Evolutionary conservation across 2,329 filamentous ascomycete genomes (phyloP), one percentile per base, ranked within the genome.

Genomic region (Onygenales sp.): DNA sequence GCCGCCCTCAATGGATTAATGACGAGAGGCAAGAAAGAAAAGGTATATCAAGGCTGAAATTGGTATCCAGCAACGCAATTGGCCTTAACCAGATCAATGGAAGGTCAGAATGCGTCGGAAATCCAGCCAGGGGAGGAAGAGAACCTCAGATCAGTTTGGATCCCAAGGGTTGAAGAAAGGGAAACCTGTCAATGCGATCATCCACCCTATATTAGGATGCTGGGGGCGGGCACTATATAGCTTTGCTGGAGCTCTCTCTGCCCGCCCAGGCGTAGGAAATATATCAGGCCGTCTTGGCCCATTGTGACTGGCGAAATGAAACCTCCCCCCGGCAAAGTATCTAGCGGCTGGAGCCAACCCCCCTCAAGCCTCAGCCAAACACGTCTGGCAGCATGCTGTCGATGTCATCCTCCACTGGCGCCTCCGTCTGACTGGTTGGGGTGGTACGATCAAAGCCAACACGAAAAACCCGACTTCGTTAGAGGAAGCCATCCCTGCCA

Each of bases 181-280:
- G 36, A 39, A 39, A 39, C 9, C 36, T 39, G 36, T 39, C 36
- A 39, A 39, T 39, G 1, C 13, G 36, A 39, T n/a, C 9, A 39
- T 39, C 36, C 36, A n/a, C 3, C 13, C 36, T 7, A 39, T 39
- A 39, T 39, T 4, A 39, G 36, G 13, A 10, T 39, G 36, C 36
- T n/a, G 36, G 36, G 36, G 9, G 9, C 36, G 9, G 36, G 3
- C 36, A 9, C 36, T 39, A 39, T 39, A 39, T 39, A 39, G 9
- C 36, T 10, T 10, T 39, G 13, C 36, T 10, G 31, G 13, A 47
- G 42, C 42, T 44, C 42, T 44, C 42, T 10, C n/a, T 44, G 42
- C 21, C 14, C 36, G 36, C 9, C 3, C 11, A 62, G 62, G 11
- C 27, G 62, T 54, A 59, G 58, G 44, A 47, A 47, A 47, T 47